phyloP scores from a whole-genome alignment of 2,329 filamentous ascomycete genomes.

The Sporothrix luriei region DNA sequence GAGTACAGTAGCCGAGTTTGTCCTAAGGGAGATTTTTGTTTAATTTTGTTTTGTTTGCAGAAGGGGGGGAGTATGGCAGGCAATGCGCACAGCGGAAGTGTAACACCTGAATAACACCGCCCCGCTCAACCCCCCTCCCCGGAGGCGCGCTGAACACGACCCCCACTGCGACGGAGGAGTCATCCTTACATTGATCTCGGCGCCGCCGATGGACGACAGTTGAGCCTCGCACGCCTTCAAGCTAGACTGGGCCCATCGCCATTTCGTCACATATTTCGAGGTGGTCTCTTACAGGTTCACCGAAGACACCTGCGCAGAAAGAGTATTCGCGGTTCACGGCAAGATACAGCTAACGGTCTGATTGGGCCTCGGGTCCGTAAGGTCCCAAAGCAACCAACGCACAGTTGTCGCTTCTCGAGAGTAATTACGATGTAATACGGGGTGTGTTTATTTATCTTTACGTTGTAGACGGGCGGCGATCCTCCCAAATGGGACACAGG shows the following conservation, averaged over 20 bases:
- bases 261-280: constrained; percentile 15
- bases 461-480: background rate
- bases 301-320: background rate
- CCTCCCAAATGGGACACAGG: background rate
- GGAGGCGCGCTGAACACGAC: too few relatives aligned
- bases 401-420: background rate
- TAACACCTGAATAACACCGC: background rate
- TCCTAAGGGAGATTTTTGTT: too few relatives aligned
- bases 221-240: background rate
- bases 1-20: too few relatives aligned
- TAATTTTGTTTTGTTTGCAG: too few relatives aligned
- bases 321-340: background rate
- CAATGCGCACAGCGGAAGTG: background rate
- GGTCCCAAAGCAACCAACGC: too few relatives aligned
- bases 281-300: background rate
- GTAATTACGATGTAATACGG: background rate
- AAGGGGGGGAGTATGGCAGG: too few relatives aligned
- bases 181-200: background rate
- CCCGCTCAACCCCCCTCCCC: too few relatives aligned
- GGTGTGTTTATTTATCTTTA: background rate
- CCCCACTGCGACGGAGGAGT: background rate
- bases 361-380: too few relatives aligned
- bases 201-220: background rate
- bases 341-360: too few relatives aligned
- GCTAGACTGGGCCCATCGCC: constrained; percentile 18